These are phyloP conservation scores for Phytopythium boreale DNA, from an alignment of 352 stramenopile species.

Conservation along the genomic window DNA sequence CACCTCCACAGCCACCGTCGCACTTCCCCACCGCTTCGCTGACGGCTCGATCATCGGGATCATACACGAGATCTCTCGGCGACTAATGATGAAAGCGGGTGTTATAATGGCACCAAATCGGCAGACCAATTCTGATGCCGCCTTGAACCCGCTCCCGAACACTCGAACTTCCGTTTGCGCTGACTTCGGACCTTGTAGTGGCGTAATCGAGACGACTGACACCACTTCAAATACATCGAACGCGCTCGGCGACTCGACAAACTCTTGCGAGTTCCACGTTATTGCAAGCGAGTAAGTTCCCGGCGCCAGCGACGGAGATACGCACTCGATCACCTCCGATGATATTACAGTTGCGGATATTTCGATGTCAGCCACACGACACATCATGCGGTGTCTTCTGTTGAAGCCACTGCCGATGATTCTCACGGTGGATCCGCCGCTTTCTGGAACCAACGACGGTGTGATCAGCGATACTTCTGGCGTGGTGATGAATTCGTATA, in stretches of 20 bases:
- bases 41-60: conserved; percentile 3
- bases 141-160: conserved; percentile 22
- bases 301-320: conserved; percentile 14
- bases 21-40: not conserved
- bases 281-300: conserved; percentile 32
- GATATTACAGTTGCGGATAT: conserved; percentile 13
- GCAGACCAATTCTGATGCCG: conserved; percentile 16
- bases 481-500: conserved; percentile 17
- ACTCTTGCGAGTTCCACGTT: conserved; percentile 39
- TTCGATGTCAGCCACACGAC: conserved; percentile 16
- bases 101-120: conserved; percentile 19
- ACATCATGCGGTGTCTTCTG: conserved; percentile 12
- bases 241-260: not conserved
- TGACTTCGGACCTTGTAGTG: conserved; percentile 13
- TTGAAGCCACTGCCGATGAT: conserved; percentile 19
- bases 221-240: conserved; percentile 20
- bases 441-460: conserved; percentile 17
- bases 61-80: conserved; percentile 21
- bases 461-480: conserved; percentile 15
- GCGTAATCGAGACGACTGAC: conserved; percentile 19
- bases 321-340: conserved; percentile 24
- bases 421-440: conserved; percentile 13
- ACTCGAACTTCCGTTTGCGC: conserved; percentile 17
- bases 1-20: conserved; percentile 16
- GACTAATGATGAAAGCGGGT: conserved; percentile 20